These are phyloP conservation scores for Darksidea phi DNA, from an alignment of 495 filamentous ascomycete species.

Conservation along the genomic window DNA sequence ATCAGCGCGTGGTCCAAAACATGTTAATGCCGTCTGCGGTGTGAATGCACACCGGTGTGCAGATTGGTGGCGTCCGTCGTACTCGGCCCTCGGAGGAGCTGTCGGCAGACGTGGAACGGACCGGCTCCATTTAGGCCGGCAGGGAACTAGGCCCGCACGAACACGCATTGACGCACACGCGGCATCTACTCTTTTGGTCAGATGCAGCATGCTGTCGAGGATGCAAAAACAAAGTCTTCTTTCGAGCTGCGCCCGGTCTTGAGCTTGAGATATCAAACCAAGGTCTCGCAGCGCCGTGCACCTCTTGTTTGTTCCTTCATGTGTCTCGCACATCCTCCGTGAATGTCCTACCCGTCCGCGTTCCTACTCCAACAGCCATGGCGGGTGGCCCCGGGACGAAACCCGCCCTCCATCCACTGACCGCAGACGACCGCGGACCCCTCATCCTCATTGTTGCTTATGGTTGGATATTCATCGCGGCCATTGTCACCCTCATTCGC, in stretches of 20 bases:
- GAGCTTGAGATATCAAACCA: too few relatives aligned
- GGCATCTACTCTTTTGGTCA: too few relatives aligned
- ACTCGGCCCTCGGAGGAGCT: too few relatives aligned
- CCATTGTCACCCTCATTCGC: slow-evolving; percentile 19
- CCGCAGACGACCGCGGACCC: slow-evolving; percentile 16
- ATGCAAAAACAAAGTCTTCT: neutral
- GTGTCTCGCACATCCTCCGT: neutral
- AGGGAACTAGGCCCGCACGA: too few relatives aligned
- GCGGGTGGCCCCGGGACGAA: slow-evolving; percentile 1
- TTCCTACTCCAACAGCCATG: slow-evolving; percentile 1
- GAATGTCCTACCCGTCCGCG: neutral
- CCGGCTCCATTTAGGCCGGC: too few relatives aligned
- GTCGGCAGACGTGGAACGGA: too few relatives aligned
- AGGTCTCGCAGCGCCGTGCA: neutral
- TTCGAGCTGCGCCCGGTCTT: neutral
- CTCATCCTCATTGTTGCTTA: slow-evolving; percentile 30
- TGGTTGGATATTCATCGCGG: slow-evolving; percentile 21
- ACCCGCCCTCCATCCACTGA: slow-evolving; percentile 8
- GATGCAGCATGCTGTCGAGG: too few relatives aligned
- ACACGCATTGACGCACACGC: too few relatives aligned
- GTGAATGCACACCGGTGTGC: too few relatives aligned
- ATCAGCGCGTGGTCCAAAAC: too few relatives aligned
- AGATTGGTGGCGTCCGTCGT: too few relatives aligned
- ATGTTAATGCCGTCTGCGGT: too few relatives aligned
- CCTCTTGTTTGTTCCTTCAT: neutral